Conservation (phyloP, 306 rosid species). For the Phaseolus lunatus region DNA sequence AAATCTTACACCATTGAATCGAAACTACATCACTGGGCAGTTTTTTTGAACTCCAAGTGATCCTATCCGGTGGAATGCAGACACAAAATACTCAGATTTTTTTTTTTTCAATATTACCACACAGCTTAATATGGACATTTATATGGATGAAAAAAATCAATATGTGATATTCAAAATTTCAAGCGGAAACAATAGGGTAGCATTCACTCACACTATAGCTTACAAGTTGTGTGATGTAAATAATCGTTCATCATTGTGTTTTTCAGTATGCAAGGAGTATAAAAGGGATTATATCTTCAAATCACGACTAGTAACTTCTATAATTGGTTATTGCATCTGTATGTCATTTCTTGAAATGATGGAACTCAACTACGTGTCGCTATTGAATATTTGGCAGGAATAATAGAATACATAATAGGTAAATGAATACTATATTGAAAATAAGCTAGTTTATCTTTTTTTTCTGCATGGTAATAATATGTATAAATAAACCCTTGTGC, state of each 20-base stretch:
- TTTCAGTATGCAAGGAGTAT: conserved; percentile 16
- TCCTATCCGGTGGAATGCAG: conserved; percentile 1
- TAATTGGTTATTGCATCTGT: conserved; percentile 9
- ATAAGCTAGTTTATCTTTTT: too few species aligned
- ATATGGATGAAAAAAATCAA: not conserved
- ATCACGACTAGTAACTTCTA: conserved; percentile 4
- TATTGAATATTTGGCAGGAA: conserved; percentile 21
- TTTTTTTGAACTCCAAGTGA: not conserved
- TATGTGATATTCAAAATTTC: conserved; percentile 16
- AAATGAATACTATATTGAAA: too few species aligned
- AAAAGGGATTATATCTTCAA: conserved; percentile 21
- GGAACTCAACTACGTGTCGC: conserved; percentile 10
- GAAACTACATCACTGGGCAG: not conserved
- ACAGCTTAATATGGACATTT: conserved; percentile 20
- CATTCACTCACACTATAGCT: not conserved
- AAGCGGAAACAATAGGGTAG: conserved; percentile 9
- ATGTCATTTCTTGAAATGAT: conserved; percentile 26
- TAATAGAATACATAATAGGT: not conserved
- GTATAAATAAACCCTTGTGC: conserved; percentile 11
- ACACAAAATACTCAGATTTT: conserved; percentile 10
- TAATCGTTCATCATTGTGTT: conserved; percentile 20
- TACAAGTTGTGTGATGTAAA: conserved; percentile 28
- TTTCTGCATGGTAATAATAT: too few species aligned
- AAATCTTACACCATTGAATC: not conserved
- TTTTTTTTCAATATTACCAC: conserved; percentile 8